phyloP scores from a whole-genome alignment of 306 rosid species.

The Dryas octopetala region DNA sequence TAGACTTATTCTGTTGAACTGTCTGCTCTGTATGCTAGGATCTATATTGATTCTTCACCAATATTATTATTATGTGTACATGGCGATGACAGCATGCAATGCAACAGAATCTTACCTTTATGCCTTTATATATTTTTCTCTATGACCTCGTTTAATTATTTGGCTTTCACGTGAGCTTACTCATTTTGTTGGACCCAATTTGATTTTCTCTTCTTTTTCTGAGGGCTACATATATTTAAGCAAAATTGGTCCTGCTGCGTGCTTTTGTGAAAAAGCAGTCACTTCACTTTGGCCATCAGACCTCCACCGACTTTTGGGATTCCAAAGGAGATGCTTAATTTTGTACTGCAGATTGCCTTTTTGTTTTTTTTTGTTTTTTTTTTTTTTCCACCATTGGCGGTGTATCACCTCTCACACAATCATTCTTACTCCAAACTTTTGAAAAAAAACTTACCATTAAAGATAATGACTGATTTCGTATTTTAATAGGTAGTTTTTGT shows the following conservation, averaged over 20 bases:
- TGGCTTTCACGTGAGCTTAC: conserved; percentile 18
- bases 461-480: too few relatives aligned
- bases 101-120: neutral
- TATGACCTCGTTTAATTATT: neutral
- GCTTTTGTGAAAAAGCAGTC: neutral
- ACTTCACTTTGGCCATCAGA: neutral
- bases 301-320: neutral
- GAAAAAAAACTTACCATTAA: too few relatives aligned
- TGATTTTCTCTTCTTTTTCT: neutral
- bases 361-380: too few relatives aligned
- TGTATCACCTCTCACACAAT: too few relatives aligned
- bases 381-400: too few relatives aligned
- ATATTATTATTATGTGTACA: neutral
- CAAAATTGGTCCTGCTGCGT: neutral
- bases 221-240: neutral
- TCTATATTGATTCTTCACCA: neutral
- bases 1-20: neutral
- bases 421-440: too few relatives aligned
- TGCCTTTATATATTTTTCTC: neutral
- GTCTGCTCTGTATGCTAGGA: neutral
- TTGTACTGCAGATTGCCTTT: too few relatives aligned
- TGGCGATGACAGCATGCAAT: neutral
- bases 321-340: too few relatives aligned
- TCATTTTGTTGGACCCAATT: neutral
- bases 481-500: too few relatives aligned